phyloP scores from a whole-genome alignment of 495 filamentous ascomycete species.

The Lophium mytilinum region DNA sequence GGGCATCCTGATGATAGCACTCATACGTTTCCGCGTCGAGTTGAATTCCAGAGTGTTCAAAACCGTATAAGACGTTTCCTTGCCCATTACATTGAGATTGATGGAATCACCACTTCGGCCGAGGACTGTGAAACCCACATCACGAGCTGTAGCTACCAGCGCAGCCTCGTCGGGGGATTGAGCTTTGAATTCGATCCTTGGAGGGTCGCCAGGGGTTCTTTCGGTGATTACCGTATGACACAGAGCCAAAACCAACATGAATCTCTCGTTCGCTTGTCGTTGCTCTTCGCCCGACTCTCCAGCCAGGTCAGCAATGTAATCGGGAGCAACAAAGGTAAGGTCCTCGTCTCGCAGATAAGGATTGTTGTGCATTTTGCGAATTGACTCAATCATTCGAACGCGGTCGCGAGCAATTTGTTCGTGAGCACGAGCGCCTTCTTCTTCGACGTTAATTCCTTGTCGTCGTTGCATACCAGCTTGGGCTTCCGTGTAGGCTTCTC shows the following conservation, averaged over 20 bases:
- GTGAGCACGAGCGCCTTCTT: conserved; percentile 61
- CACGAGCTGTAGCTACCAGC: conserved; percentile 84
- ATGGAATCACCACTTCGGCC: conserved; percentile 72
- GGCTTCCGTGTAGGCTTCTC: conserved; percentile 95
- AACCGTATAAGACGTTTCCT: conserved; percentile 74
- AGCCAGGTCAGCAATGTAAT: conserved; percentile 72
- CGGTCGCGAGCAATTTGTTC: conserved; percentile 75
- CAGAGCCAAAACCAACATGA: conserved; percentile 91
- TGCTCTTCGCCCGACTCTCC: conserved; percentile 74
- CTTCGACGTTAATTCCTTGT: conserved; percentile 75
- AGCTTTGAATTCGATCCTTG: conserved; percentile 88
- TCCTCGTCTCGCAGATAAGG: conserved; percentile 86
- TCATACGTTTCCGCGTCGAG: conserved; percentile 95
- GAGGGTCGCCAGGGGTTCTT: conserved; percentile 75
- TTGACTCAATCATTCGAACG: conserved; percentile 56
- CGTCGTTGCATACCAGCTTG: conserved; percentile 91
- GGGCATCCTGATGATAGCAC: conserved; percentile 93
- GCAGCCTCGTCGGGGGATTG: conserved; percentile 98
- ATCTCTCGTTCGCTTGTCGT: conserved; percentile 66
- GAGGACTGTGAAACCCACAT: conserved; percentile 93
- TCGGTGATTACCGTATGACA: conserved; percentile 97
- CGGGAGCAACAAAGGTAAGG: conserved; percentile 84
- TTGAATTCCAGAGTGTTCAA: conserved; percentile 98
- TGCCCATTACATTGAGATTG: conserved; percentile 75
- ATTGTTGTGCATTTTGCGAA: conserved; percentile 76